Evolutionary conservation across 208 protist genomes (phyloP).

Genomic region (Trichomonas tenax): DNA sequence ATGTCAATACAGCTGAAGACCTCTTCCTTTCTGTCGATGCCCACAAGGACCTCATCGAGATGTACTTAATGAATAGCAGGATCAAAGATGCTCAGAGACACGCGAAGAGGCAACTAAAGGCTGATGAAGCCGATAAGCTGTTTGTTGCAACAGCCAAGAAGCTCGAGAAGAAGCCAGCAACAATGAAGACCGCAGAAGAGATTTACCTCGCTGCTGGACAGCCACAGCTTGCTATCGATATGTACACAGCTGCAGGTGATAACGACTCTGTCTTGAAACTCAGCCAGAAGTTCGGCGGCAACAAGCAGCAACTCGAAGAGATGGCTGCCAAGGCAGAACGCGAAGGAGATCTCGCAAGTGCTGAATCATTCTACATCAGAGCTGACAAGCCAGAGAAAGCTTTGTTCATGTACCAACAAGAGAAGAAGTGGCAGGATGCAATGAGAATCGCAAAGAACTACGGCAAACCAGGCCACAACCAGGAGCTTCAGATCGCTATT

Average conservation of each 20-base stretch:
- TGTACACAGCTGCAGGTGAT: background rate
- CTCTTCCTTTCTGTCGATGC: background rate
- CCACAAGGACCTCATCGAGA: background rate
- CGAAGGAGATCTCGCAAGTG: background rate
- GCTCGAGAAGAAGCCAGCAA: background rate
- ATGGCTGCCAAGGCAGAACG: background rate
- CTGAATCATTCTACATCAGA: background rate
- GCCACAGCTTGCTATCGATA: background rate
- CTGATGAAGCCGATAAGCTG: background rate
- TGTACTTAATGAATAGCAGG: background rate
- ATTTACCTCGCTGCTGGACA: background rate
- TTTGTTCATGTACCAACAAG: background rate
- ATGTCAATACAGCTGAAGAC: background rate
- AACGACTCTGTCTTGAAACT: background rate
- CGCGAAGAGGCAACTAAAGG: background rate
- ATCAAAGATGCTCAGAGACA: background rate
- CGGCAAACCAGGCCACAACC: background rate
- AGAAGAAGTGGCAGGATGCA: slow-evolving; percentile 17
- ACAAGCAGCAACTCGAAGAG: background rate
- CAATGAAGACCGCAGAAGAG: background rate
- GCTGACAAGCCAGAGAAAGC: background rate
- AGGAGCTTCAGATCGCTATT: background rate
- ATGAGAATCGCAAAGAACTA: background rate
- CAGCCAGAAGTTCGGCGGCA: background rate
- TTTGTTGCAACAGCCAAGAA: background rate